Evolutionary conservation across 73 alveolate genomes (phyloP), one percentile per base, ranked within the genome.

Genomic region (Paramecium tetraurelia): DNA sequence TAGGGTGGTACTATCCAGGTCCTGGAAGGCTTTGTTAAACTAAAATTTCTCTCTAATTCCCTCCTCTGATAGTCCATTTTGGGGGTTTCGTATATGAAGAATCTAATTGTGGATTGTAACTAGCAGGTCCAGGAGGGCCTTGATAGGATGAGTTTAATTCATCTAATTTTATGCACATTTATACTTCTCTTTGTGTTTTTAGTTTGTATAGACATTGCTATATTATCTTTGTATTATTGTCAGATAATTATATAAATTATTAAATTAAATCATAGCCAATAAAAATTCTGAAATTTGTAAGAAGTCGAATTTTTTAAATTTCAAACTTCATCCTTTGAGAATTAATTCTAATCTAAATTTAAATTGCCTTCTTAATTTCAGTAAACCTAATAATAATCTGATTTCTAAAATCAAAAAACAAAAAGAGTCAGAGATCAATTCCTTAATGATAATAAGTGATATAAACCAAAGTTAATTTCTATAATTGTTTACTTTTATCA

Each of bases 1-100:
- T 41, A n/a, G 90, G 70, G 20, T 80, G 18, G 29, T 80, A 80
- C 2, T 41, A 20, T 7, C 77, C 90, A 40, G 90, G 90, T 41
- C 90, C 90, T 12, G 90, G 90, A 10, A 80, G 14, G 8, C 38
- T 46, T 46, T 33, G 4, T 20, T n/a, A 4, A 0, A 72, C 12
- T 36, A 8, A 36, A 4, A 72, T 72, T 9, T 72, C 86, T 20
- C 63, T 35, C 5, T 11, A 36, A 33, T 72, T 72, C 12, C 59
- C 35, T 72, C 68, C 86, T 36, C 27, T 27, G 1, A 80, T 44
- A 10, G 75, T 44, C 76, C 76, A 80, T 80, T 80, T 18, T 44
- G 90, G 77, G 11, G n/a, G 44, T 24, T 63, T 63, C 27, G 44
- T 63, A 9, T 3, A 33, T 27, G 44, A 27, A 12, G 27, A 40